Evolutionary conservation across 192 early-diverging fungal genomes (phyloP).

Genomic region (Dispira simplex): DNA sequence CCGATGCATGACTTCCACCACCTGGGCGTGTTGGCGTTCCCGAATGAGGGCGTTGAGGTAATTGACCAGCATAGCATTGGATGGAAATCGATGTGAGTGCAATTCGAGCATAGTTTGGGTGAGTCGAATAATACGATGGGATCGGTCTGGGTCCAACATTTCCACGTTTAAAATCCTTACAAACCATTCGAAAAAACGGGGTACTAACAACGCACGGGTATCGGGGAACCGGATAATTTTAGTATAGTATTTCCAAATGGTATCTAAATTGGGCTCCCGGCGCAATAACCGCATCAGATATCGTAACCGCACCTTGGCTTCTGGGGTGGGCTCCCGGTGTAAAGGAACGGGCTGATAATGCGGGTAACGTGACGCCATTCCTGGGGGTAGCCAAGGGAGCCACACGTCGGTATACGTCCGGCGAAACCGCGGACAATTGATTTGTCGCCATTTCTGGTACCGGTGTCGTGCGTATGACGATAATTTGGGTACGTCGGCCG

Average conservation of each 20-base stretch:
- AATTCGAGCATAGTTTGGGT: not conserved
- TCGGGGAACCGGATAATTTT: not conserved
- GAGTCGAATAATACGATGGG: not conserved
- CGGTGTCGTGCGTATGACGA: too few relatives aligned
- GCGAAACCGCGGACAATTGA: too few relatives aligned
- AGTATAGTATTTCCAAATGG: not conserved
- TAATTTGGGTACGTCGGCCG: too few relatives aligned
- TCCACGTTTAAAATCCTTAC: not conserved
- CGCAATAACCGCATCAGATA: not conserved
- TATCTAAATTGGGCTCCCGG: not conserved
- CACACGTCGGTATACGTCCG: too few relatives aligned
- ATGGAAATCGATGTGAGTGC: not conserved
- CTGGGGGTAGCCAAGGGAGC: too few relatives aligned
- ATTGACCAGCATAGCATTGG: not conserved
- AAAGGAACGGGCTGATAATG: too few relatives aligned
- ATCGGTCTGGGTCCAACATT: not conserved
- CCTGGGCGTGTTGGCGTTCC: not conserved
- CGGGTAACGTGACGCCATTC: too few relatives aligned
- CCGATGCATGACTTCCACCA: not conserved
- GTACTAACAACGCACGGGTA: not conserved
- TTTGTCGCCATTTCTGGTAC: too few relatives aligned
- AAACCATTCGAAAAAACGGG: not conserved
- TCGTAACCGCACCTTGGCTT: not conserved
- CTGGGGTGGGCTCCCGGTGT: too few relatives aligned
- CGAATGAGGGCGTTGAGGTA: not conserved